Evolutionary conservation across 257 asterid species (phyloP).

Genomic region (Solanum chilense): DNA sequence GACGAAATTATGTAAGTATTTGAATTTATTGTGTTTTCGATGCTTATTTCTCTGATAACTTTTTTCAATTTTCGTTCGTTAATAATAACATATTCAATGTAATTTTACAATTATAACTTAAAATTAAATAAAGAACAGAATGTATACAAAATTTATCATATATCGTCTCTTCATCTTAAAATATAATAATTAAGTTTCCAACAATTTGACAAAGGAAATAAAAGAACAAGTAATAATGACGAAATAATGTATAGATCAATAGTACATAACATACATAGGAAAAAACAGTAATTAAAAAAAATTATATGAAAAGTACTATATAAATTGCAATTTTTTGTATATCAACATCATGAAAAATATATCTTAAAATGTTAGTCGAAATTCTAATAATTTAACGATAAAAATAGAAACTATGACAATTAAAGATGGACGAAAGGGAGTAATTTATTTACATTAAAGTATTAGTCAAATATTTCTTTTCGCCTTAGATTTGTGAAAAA

Average conservation of each 20-base stretch:
- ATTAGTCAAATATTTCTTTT: neutral
- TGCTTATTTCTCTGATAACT: neutral
- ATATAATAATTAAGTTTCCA: too few species aligned
- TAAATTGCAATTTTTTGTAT: too few species aligned
- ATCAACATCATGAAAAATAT: too few species aligned
- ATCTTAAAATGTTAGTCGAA: too few species aligned
- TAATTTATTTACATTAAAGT: neutral
- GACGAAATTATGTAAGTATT: neutral
- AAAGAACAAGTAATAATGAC: neutral
- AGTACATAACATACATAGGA: neutral
- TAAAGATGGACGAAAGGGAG: too few species aligned
- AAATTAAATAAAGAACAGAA: too few species aligned
- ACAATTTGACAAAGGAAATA: neutral
- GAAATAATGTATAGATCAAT: neutral
- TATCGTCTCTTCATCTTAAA: neutral
- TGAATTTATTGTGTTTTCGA: neutral
- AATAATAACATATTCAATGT: neutral
- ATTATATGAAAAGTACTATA: too few species aligned
- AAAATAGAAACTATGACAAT: too few species aligned
- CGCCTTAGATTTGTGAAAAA: neutral
- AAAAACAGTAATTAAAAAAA: neutral
- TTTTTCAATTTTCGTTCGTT: too few species aligned
- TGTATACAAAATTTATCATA: neutral
- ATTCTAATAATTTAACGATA: too few species aligned
- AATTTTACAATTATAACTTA: too few species aligned